Evolutionary conservation across 2,329 filamentous ascomycete species (phyloP).

Genomic region (Ascochyta pisi): DNA sequence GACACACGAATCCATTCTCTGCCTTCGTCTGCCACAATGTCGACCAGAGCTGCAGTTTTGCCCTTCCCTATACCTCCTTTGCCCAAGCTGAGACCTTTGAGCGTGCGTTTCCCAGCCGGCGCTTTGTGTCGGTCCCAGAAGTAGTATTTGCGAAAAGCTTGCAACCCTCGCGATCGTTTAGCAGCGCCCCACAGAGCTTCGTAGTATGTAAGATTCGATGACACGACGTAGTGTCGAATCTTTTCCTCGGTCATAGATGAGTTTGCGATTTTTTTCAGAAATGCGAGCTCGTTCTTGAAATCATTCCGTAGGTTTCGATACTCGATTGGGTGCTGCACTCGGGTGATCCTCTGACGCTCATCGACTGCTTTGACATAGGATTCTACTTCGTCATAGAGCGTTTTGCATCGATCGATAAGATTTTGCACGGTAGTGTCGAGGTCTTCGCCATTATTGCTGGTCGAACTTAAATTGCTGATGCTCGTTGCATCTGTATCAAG

Average conservation of each 20-base stretch:
- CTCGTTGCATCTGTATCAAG: conserved; percentile 14
- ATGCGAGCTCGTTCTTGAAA: conserved; percentile 45
- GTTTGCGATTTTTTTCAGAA: conserved; percentile 38
- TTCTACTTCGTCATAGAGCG: conserved; percentile 52
- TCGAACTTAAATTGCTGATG: conserved; percentile 2
- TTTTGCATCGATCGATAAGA: conserved; percentile 49
- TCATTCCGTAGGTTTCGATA: conserved; percentile 43
- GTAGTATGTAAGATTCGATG: conserved; percentile 71
- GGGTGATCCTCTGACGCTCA: conserved; percentile 38
- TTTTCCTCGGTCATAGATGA: conserved; percentile 36
- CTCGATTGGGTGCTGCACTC: conserved; percentile 48
- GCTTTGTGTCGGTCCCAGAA: conserved; percentile 38
- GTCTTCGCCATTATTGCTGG: conserved; percentile 16
- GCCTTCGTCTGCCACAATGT: conserved; percentile 69
- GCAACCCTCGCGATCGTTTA: conserved; percentile 63
- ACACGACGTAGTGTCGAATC: conserved; percentile 63
- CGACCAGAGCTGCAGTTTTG: conserved; percentile 64
- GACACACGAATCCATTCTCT: conserved; percentile 73
- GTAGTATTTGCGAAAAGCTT: conserved; percentile 58
- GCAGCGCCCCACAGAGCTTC: conserved; percentile 68
- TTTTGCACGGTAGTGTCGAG: conserved; percentile 36
- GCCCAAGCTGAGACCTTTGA: conserved; percentile 31
- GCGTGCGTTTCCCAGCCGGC: conserved; percentile 29
- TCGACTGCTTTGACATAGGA: conserved; percentile 47
- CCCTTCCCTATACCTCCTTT: conserved; percentile 50